A percentile compares a stretch with the other conserved stretches of the same genome.
Conservation (phyloP, 1,139 yeast genomes). For the Spathaspora sp. region DNA sequence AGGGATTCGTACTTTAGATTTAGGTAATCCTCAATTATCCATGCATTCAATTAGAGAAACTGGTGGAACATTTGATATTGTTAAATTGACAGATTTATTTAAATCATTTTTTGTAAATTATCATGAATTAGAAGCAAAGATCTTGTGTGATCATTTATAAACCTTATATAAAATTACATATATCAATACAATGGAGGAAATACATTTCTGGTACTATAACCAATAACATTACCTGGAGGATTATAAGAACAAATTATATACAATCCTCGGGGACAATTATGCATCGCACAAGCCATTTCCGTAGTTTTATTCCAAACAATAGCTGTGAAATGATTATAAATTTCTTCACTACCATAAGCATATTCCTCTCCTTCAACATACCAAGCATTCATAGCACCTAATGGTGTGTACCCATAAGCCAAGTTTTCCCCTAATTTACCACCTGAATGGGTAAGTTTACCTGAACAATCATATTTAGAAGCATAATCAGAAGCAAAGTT, state of each 20-base stretch:
- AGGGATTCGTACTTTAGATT: slow-evolving; percentile 85
- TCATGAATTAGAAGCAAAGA: slow-evolving; percentile 26
- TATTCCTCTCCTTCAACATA: slow-evolving; percentile 33
- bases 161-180: not conserved
- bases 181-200: slow-evolving; percentile 18
- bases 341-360: slow-evolving; percentile 23
- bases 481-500: slow-evolving; percentile 34
- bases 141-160: slow-evolving; percentile 25
- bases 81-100: slow-evolving; percentile 60
- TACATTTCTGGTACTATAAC: slow-evolving; percentile 26
- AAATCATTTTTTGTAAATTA: slow-evolving; percentile 54
- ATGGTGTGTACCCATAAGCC: slow-evolving; percentile 35
- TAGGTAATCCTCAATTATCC: slow-evolving; percentile 91
- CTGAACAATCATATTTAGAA: slow-evolving; percentile 32
- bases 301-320: slow-evolving; percentile 38
- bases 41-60: slow-evolving; percentile 98
- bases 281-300: slow-evolving; percentile 39
- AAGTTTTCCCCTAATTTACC: slow-evolving; percentile 40
- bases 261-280: slow-evolving; percentile 47
- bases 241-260: slow-evolving; percentile 62
- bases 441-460: slow-evolving; percentile 33
- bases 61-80: slow-evolving; percentile 78
- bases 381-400: slow-evolving; percentile 37
- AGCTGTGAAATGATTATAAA: slow-evolving; percentile 43
- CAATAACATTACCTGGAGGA: slow-evolving; percentile 61